Conservation (phyloP, 129 eudicot species). For the Flaveria linearis region DNA sequence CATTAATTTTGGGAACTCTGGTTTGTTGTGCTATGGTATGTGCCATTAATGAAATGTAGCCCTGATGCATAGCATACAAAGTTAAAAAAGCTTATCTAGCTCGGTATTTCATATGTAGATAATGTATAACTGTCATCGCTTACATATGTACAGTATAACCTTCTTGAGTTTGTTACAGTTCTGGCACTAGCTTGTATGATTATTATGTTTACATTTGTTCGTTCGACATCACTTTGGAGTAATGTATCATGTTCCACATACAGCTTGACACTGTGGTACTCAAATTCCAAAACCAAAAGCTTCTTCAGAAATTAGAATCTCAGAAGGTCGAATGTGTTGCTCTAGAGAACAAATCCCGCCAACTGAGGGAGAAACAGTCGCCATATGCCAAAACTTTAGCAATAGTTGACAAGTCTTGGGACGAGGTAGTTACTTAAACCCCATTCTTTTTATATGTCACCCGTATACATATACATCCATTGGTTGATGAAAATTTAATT, state of each 20-base stretch:
- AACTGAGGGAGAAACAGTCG: constrained; percentile 61
- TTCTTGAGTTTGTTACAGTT: neutral
- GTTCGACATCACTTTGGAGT: constrained; percentile 8
- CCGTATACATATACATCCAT: neutral
- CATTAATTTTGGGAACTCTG: neutral
- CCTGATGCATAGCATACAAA: neutral
- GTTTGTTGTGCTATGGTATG: constrained; percentile 2
- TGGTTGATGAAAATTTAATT: constrained; percentile 12
- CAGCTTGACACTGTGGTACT: constrained; percentile 92
- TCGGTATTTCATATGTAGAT: constrained; percentile 1
- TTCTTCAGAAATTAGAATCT: constrained; percentile 78
- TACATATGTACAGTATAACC: constrained; percentile 15
- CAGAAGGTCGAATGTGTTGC: constrained; percentile 66
- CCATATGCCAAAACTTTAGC: constrained; percentile 53
- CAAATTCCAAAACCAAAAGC: constrained; percentile 85
- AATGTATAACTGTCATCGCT: constrained; percentile 1
- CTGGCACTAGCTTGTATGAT: constrained; percentile 16
- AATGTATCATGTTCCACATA: constrained; percentile 17
- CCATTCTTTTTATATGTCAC: constrained; percentile 16
- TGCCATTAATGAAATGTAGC: neutral
- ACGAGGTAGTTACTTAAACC: constrained; percentile 50
- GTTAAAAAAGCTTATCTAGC: neutral
- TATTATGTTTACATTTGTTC: constrained; percentile 9
- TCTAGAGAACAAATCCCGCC: constrained; percentile 59
- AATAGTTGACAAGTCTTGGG: constrained; percentile 68